These are phyloP conservation scores for Microcyclosporella mali DNA, from an alignment of 2,329 filamentous ascomycete genomes.

Conservation along the genomic window DNA sequence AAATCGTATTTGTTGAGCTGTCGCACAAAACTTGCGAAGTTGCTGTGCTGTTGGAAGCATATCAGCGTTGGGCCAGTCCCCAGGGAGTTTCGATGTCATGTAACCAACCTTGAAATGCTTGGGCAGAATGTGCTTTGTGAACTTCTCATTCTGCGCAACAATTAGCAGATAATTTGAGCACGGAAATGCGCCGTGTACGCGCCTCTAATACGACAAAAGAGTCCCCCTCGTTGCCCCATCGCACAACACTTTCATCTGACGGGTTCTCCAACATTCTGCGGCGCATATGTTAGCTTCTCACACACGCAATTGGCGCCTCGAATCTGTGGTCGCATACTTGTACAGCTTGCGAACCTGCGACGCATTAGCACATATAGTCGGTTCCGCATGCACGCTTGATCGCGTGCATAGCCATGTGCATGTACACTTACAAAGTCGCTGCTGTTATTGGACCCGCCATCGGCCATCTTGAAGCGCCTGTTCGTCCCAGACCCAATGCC, in stretches of 20 bases:
- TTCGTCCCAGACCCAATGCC: not conserved
- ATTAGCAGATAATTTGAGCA: constrained; percentile 1
- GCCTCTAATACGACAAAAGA: constrained; percentile 98
- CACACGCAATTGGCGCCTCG: not conserved
- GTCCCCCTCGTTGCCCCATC: constrained; percentile 91
- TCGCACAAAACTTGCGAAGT: constrained; percentile 70
- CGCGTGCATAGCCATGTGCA: constrained; percentile 27
- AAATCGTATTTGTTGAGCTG: constrained; percentile 65
- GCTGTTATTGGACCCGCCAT: constrained; percentile 62
- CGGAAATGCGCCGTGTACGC: constrained; percentile 24
- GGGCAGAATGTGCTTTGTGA: constrained; percentile 87
- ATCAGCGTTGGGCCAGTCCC: constrained; percentile 54
- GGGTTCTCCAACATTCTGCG: constrained; percentile 92
- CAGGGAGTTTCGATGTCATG: too few species aligned
- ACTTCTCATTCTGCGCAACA: constrained; percentile 76
- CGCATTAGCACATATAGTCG: constrained; percentile 1
- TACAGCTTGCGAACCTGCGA: constrained; percentile 90
- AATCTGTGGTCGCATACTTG: constrained; percentile 60
- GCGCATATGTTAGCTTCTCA: constrained; percentile 3
- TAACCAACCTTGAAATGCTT: constrained; percentile 1
- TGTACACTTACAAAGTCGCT: constrained; percentile 83
- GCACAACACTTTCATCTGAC: constrained; percentile 82
- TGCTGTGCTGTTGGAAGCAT: constrained; percentile 87
- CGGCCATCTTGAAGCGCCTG: constrained; percentile 31
- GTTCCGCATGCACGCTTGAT: not conserved